Evolutionary conservation across 179 eudicot genomes (phyloP).

Genomic region (Spergularia azorica): DNA sequence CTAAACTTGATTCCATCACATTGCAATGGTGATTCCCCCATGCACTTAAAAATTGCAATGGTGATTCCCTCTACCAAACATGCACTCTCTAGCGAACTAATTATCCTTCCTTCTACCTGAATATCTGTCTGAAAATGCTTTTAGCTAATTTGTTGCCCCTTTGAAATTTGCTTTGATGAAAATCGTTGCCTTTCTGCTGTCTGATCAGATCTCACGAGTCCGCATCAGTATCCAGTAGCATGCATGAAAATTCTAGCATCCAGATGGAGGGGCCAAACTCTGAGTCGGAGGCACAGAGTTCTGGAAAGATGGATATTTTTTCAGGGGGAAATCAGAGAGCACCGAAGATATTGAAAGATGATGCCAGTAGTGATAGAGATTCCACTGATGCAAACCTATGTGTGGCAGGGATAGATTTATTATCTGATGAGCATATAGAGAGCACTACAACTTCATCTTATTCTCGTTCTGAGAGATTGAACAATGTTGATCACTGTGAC

Average conservation of each 20-base stretch:
- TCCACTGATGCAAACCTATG: conserved; percentile 30
- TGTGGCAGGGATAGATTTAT: conserved; percentile 35
- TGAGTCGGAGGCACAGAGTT: conserved; percentile 27
- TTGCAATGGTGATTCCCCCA: no score
- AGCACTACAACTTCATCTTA: conserved; percentile 27
- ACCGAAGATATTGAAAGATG: conserved; percentile 26
- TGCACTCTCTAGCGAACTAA: not conserved
- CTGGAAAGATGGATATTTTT: conserved; percentile 13
- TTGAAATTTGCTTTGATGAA: not conserved
- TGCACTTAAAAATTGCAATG: no score
- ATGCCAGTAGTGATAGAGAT: conserved; percentile 24
- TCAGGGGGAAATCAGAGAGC: conserved; percentile 36
- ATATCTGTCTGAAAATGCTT: conserved; percentile 1
- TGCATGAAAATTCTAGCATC: conserved; percentile 29
- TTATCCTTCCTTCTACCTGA: not conserved
- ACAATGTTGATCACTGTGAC: conserved; percentile 26
- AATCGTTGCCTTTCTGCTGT: conserved; percentile 10
- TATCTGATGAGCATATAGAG: conserved; percentile 28
- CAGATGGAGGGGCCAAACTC: conserved; percentile 34
- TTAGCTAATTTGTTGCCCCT: not conserved
- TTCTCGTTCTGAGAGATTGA: conserved; percentile 25
- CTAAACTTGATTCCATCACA: no score
- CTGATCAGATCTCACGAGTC: conserved; percentile 36
- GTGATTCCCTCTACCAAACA: no score
- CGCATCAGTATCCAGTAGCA: conserved; percentile 22